These are phyloP conservation scores for Hypoxylon sp. DNA, from an alignment of 2,329 filamentous ascomycete genomes.

Conservation along the genomic window DNA sequence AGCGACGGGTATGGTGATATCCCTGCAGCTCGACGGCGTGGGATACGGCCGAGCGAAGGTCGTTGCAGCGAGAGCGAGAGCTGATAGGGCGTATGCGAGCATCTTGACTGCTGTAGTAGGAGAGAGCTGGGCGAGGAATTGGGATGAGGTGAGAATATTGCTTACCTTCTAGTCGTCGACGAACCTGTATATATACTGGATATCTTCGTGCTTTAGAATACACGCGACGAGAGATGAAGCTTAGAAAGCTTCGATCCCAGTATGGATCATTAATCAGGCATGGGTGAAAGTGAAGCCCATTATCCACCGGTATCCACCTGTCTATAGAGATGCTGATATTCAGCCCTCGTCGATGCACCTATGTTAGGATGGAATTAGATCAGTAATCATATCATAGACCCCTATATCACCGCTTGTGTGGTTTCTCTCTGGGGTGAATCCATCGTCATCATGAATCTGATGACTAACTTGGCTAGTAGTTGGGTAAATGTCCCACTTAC, in stretches of 20 bases:
- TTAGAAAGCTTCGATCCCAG: neutral
- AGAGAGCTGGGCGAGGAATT: neutral
- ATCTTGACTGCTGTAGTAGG: slow-evolving; percentile 16
- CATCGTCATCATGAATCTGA: no score
- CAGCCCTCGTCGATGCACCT: neutral
- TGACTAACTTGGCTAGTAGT: slow-evolving; percentile 6
- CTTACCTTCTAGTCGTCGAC: neutral
- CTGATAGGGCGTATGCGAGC: slow-evolving; percentile 13
- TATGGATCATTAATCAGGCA: neutral
- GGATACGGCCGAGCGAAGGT: slow-evolving; percentile 17
- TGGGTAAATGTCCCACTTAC: neutral
- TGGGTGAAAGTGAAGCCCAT: slow-evolving; percentile 10
- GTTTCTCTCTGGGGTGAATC: no score
- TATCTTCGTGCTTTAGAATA: neutral
- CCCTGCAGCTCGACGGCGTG: slow-evolving; percentile 31
- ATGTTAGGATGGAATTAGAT: neutral
- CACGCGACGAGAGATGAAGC: neutral
- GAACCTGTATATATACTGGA: slow-evolving; percentile 15
- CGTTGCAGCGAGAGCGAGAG: slow-evolving; percentile 17
- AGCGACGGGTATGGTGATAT: slow-evolving; percentile 42
- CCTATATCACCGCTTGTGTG: slow-evolving; percentile 8
- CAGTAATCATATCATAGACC: slow-evolving; percentile 9
- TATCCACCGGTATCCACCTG: slow-evolving; percentile 19
- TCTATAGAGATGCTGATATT: slow-evolving; percentile 25
- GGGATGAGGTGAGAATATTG: slow-evolving; percentile 5